phyloP scores from a whole-genome alignment of 73 alveolate species.

The Symbiodinium natans region DNA sequence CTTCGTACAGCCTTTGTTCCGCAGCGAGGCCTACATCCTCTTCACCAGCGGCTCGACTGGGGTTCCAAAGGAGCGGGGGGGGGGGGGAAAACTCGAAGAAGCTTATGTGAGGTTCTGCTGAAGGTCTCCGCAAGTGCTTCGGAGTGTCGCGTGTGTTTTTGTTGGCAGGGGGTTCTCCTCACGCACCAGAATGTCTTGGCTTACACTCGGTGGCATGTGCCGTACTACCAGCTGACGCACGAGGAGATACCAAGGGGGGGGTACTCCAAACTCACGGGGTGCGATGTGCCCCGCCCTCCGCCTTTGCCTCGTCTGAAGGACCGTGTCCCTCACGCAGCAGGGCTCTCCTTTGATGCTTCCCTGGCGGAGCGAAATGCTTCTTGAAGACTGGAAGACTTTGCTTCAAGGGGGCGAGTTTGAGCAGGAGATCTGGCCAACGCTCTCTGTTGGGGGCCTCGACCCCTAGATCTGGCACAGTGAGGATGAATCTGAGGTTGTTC shows the following conservation, averaged over 20 bases:
- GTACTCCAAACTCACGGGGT: background rate
- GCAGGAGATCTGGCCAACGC: constrained; percentile 94
- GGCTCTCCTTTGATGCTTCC: constrained; percentile 91
- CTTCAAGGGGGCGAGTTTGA: background rate
- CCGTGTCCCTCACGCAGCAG: constrained; percentile 85
- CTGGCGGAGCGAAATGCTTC: constrained; percentile 46
- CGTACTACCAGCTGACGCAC: constrained; percentile 21
- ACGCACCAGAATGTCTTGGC: constrained; percentile 33
- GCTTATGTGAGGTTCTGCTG: background rate
- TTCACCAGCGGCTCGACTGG: constrained; percentile 93
- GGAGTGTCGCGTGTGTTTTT: background rate
- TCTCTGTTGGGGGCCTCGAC: constrained; percentile 20
- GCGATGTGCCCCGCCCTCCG: background rate
- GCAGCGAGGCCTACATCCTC: constrained; percentile 47
- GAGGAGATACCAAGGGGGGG: background rate
- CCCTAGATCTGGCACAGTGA: too few relatives aligned
- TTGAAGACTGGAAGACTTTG: background rate
- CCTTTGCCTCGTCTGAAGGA: background rate
- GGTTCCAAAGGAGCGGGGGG: constrained; percentile 41
- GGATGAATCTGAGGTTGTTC: too few relatives aligned
- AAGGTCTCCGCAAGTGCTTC: background rate
- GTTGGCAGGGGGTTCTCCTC: constrained; percentile 40
- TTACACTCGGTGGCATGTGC: constrained; percentile 70
- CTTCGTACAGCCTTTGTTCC: background rate
- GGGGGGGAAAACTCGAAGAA: too few relatives aligned